Evolutionary conservation across 139 green algal species (phyloP).

Genomic region (Haematococcus lacustris): DNA sequence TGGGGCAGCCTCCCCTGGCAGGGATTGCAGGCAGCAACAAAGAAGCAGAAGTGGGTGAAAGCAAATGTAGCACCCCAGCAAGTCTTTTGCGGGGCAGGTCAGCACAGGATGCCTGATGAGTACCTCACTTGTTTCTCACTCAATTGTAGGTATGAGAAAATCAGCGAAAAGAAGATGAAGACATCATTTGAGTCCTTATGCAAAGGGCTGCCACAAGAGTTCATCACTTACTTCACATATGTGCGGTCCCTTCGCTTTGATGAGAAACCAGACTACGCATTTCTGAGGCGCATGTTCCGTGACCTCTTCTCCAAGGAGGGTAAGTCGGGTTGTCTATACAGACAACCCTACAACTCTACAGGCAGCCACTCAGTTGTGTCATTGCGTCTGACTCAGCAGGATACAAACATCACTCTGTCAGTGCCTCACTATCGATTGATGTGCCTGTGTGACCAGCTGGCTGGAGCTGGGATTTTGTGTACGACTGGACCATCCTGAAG

Average conservation of each 20-base stretch:
- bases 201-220: constrained; percentile 94
- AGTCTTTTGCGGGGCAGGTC: no score
- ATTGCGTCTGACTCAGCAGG: no score
- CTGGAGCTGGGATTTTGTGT: constrained; percentile 98
- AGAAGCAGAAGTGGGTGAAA: constrained; percentile 99
- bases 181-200: constrained; percentile 95
- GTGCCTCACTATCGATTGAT: no score
- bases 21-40: constrained; percentile 88
- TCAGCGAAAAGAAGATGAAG: constrained; percentile 99
- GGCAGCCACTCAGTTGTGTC: no score
- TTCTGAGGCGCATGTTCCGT: constrained; percentile 92
- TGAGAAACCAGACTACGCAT: constrained; percentile 98
- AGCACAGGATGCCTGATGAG: no score
- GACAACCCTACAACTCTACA: no score
- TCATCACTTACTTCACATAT: constrained; percentile 90
- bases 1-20: constrained; percentile 95
- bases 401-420: no score
- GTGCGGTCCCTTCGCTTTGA: constrained; percentile 84
- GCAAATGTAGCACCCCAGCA: no score
- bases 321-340: constrained; percentile 25
- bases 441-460: no score
- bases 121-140: no score
- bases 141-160: constrained; percentile 99
- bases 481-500: constrained; percentile 99
- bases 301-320: constrained; percentile 96